Base-by-base conservation (phyloP, 2,329 filamentous ascomycete genomes). In the Aspergillaceae sp. region DNA sequence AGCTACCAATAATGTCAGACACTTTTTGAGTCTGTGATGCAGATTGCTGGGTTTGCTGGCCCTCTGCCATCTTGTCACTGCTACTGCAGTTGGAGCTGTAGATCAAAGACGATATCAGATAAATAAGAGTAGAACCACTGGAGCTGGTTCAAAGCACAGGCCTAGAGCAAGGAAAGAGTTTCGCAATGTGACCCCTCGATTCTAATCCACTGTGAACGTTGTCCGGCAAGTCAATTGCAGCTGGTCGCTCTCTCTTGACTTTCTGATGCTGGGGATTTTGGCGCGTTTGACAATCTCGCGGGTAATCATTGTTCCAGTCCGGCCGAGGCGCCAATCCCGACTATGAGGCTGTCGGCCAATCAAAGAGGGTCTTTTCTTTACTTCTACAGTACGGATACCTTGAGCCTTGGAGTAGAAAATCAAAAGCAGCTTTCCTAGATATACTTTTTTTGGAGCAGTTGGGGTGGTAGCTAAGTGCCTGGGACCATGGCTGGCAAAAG, bases 1-100 rank as follows among this genome's bases (percentile, higher is more conserved):
- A 94, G 45, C 77, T 82, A 34, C 79, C 75, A 56, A 95, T 83
- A 55, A 92, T 76, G 59, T 95, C 87, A 58, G 80, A 77, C 45
- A 95, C 77, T 61, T 86, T 86, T 8, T 84, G 80, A 4, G 77
- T 77, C 47, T 57, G 51, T 30, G 56, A 56, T 27, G 55, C 42
- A 45, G 60, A 48, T 43, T 57, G 57, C 33, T 61, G 56, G 37
- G 55, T 52, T 42, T 54, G 51, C 49, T 60, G 59, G 41, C 44
- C 49, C 38, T 65, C 62, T 9, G 58, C 51, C 62, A 65, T 65
- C 28, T 30, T 53, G 46, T 33, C 38, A 8, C 11, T 34, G 30
- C 27, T 38, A 37, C 29, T 34, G 6, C 28, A 32, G 38, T 41
- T 43, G 38, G 40, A 43, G 19, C 32, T 9, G 51, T 52, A 52